Base-by-base conservation (phyloP, 2,329 filamentous ascomycete genomes). In the Piedraia hortae region DNA sequence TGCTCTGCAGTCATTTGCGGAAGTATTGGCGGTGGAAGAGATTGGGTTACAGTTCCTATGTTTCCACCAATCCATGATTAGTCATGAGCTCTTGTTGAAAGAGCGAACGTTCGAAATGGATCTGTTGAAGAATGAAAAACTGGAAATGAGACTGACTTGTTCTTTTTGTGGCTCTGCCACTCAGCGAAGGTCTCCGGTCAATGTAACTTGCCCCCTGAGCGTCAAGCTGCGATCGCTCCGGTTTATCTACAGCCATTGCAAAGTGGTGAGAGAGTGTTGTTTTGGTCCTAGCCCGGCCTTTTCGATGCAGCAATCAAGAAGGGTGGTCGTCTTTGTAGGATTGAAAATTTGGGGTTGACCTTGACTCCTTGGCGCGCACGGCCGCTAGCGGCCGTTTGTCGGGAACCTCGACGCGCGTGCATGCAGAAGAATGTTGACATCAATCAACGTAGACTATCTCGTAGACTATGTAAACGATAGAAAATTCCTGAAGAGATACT, bases 1-100 rank as follows among this genome's bases (percentile, higher is more conserved):
- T 93, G 82, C 47, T 93, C 82, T 18, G 85, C 82, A 20, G 90
- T 77, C 22, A 97, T 64, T 43, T 82, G 73, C 5, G 85, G 85
- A 10, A 97, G 63, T 31, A 71, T 62, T 10, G 85, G 85, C 24
- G 82, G 80, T 27, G 85, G 85, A 28, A 90, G 71, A 25, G 85
- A 93, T 47, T 93, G 85, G 22, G 85, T 93, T 27, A 41, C 38
- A 12, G 36, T 40, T 30, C 39, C 39, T 42, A 33, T 21, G 24
- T 15, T 15, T 19, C 22, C 18, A 19, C 21, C 21, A 29, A 25
- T 22, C 20, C 24, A 14, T 18, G 27, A 28, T 40, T 30, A 40
- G 38, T 36, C 38, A 40, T 41, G 31, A 30, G 32, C 31, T 35
- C 36, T 41, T 42, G 39, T 42, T 42, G 39, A 41, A 42, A 42